A percentile compares a stretch with the other conserved stretches of the same genome.
These are phyloP conservation scores for Coemansia sp. DNA, from an alignment of 192 early-diverging fungal species.

Conservation along the genomic window DNA sequence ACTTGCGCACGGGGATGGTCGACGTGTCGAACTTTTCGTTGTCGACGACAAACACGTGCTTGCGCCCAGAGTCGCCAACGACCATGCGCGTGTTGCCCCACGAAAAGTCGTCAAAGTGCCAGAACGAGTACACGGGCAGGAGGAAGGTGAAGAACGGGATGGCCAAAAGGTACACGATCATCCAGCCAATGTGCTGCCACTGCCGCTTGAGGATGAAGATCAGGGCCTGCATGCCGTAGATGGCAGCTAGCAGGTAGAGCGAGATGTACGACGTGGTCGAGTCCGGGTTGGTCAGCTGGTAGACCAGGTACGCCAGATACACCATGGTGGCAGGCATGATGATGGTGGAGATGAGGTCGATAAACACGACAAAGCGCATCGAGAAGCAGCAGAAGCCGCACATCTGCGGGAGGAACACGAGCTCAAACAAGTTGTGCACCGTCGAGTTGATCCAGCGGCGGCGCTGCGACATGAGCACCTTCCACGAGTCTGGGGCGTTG, in stretches of 20 bases:
- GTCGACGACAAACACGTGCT: constrained; percentile 66
- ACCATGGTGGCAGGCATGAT: constrained; percentile 91
- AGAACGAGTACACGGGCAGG: constrained; percentile 91
- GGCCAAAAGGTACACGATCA: constrained; percentile 93
- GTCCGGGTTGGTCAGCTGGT: constrained; percentile 60
- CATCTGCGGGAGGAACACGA: constrained; percentile 88
- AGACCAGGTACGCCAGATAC: constrained; percentile 89
- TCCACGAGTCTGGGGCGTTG: constrained; percentile 92
- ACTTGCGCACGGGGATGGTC: constrained; percentile 75
- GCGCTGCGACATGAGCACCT: constrained; percentile 94
- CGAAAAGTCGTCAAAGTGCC: constrained; percentile 99
- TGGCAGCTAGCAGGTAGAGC: constrained; percentile 80
- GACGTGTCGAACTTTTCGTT: constrained; percentile 83
- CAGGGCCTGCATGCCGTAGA: constrained; percentile 89
- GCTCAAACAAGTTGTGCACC: constrained; percentile 97
- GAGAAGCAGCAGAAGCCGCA: constrained; percentile 98
- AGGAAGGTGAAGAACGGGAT: constrained; percentile 88
- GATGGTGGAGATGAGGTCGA: constrained; percentile 93
- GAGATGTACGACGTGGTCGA: constrained; percentile 77
- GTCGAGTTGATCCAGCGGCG: constrained; percentile 99
- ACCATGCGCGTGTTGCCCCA: constrained; percentile 98
- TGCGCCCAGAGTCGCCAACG: constrained; percentile 84
- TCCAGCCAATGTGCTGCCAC: constrained; percentile 95
- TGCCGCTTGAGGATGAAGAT: constrained; percentile 88
- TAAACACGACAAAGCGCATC: constrained; percentile 94